Conservation (phyloP, 2,329 filamentous ascomycete genomes). For the Phyllosticta citriasiana region DNA sequence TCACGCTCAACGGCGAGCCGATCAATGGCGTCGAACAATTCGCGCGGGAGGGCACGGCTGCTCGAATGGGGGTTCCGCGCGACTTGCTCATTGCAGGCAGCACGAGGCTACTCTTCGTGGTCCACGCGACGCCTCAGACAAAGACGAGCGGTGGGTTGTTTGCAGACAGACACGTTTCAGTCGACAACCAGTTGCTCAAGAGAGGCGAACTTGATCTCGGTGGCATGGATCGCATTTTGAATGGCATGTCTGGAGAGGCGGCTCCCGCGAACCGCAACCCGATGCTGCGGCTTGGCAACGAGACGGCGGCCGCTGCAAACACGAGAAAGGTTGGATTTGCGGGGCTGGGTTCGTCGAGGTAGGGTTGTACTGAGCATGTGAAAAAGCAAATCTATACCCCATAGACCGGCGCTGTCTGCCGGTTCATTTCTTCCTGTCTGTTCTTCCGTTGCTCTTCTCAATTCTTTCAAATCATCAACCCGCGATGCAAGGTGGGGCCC, state of each 20-base stretch:
- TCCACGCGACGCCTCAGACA: conserved; percentile 20
- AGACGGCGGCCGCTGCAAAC: not conserved
- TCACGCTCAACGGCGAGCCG: conserved; percentile 32
- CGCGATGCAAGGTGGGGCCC: conserved; percentile 44
- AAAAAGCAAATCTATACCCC: conserved; percentile 5
- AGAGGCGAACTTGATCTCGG: conserved; percentile 37
- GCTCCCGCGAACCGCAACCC: not conserved
- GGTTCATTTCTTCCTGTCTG: not conserved
- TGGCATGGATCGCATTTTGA: conserved; percentile 38
- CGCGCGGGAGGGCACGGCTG: conserved; percentile 23
- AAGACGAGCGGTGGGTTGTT: conserved; percentile 22
- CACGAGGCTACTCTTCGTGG: conserved; percentile 35
- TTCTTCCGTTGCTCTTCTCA: not conserved
- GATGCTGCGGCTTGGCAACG: not conserved
- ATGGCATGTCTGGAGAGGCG: conserved; percentile 18
- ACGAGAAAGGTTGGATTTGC: conserved; percentile 11
- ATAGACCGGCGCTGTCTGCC: not conserved
- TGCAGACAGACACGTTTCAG: conserved; percentile 17
- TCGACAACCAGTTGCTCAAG: conserved; percentile 35
- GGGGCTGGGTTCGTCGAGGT: conserved; percentile 4
- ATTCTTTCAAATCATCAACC: conserved; percentile 12
- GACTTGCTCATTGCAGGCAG: conserved; percentile 36
- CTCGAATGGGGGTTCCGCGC: conserved; percentile 34
- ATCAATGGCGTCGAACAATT: conserved; percentile 37
- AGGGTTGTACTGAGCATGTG: not conserved